phyloP scores from a whole-genome alignment of 2,329 filamentous ascomycete species.

The Madurella mycetomatis region DNA sequence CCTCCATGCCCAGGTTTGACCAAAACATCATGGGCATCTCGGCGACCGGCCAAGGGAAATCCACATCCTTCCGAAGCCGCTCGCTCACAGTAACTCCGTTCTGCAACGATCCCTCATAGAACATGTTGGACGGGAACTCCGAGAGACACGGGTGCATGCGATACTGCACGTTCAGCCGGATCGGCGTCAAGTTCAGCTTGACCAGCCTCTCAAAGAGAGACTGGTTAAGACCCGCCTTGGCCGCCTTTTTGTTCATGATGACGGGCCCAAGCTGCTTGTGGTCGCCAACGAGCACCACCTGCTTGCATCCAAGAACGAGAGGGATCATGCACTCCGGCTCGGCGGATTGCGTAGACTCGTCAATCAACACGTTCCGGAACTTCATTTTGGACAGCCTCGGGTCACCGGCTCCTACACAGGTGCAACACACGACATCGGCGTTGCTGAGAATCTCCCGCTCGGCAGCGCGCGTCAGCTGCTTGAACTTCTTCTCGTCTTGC shows the following conservation, averaged over 20 bases:
- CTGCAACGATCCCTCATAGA: constrained; percentile 95
- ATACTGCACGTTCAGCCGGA: constrained; percentile 93
- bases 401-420: constrained; percentile 94
- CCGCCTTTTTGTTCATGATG: constrained; percentile 99
- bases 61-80: constrained; percentile 84
- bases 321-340: constrained; percentile 99
- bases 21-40: constrained; percentile 99
- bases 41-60: constrained; percentile 94
- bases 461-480: constrained; percentile 86
- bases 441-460: constrained; percentile 94
- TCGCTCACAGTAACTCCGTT: constrained; percentile 92
- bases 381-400: constrained; percentile 95
- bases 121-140: constrained; percentile 98
- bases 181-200: constrained; percentile 83
- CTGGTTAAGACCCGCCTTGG: constrained; percentile 94
- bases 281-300: constrained; percentile 96
- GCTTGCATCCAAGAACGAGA: constrained; percentile 93
- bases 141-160: constrained; percentile 98
- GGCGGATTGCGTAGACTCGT: constrained; percentile 96
- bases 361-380: constrained; percentile 95
- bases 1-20: constrained; percentile 95
- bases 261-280: constrained; percentile 97
- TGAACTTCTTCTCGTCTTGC: constrained; percentile 97
- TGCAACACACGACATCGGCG: constrained; percentile 97
- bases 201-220: constrained; percentile 97